These are phyloP conservation scores for Arthrobotrys megalospora DNA, from an alignment of 2,329 filamentous ascomycete species.

Conservation along the genomic window DNA sequence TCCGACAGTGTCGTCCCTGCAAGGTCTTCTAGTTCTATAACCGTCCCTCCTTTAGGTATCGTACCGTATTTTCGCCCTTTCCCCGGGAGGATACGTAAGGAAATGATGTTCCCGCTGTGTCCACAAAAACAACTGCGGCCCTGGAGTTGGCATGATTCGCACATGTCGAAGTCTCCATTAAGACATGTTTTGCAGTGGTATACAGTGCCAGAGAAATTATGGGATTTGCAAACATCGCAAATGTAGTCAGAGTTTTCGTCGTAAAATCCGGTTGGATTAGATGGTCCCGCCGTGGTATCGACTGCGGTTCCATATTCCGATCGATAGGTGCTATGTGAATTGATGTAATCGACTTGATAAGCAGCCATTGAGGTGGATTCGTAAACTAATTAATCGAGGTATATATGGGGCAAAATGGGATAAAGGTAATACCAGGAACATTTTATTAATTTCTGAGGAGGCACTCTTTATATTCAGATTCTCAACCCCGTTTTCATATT, in stretches of 20 bases:
- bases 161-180: conserved; percentile 40
- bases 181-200: conserved; percentile 25
- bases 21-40: conserved; percentile 22
- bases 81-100: conserved; percentile 15
- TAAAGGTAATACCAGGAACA: too few relatives aligned
- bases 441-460: not conserved
- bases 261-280: conserved; percentile 10
- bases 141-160: conserved; percentile 19
- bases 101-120: not conserved
- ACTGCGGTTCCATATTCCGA: not conserved
- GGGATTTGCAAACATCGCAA: conserved; percentile 37
- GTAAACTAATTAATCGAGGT: not conserved
- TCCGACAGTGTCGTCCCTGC: conserved; percentile 6
- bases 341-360: not conserved
- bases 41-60: not conserved
- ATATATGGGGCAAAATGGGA: too few relatives aligned
- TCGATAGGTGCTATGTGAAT: not conserved
- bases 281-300: not conserved
- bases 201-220: conserved; percentile 29
- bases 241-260: conserved; percentile 39
- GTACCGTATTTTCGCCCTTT: conserved; percentile 27
- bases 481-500: not conserved
- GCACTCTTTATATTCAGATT: not conserved
- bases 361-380: not conserved
- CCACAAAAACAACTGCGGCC: conserved; percentile 28